A percentile compares a stretch with the other conserved stretches of the same genome.
Conservation (phyloP, 306 rosid species). For the Sphenostylis stenocarpa region DNA sequence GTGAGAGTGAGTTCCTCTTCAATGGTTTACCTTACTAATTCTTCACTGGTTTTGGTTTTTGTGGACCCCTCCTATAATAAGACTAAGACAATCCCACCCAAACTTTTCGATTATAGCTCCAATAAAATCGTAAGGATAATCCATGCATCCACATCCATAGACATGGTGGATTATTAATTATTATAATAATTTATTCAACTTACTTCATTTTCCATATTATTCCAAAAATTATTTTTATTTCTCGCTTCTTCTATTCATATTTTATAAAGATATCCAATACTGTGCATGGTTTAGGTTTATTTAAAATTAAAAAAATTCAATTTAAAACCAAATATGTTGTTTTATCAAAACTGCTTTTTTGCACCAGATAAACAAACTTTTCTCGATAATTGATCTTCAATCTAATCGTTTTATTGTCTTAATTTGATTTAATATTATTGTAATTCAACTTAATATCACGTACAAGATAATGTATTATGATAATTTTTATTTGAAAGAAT, state of each 20-base stretch:
- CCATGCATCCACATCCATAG: neutral
- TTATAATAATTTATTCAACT: neutral
- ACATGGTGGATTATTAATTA: neutral
- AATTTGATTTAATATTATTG: no score
- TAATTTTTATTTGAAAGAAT: neutral
- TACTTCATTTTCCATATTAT: neutral
- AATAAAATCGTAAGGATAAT: neutral
- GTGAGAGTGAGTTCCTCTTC: neutral
- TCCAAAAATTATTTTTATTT: neutral
- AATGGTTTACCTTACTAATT: neutral
- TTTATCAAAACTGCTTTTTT: no score
- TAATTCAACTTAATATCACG: no score
- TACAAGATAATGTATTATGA: no score
- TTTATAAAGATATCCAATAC: neutral
- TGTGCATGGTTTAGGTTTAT: no score
- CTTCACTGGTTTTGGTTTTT: constrained; percentile 4
- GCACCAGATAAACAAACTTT: no score
- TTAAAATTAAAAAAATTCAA: no score
- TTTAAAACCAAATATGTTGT: no score
- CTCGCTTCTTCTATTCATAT: neutral
- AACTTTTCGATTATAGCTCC: constrained; percentile 6
- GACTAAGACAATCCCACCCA: constrained; percentile 16
- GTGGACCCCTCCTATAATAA: constrained; percentile 1
- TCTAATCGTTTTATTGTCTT: no score
- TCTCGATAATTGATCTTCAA: no score